phyloP scores from a whole-genome alignment of 805 yeast species.

The Candida palmyrensis region DNA sequence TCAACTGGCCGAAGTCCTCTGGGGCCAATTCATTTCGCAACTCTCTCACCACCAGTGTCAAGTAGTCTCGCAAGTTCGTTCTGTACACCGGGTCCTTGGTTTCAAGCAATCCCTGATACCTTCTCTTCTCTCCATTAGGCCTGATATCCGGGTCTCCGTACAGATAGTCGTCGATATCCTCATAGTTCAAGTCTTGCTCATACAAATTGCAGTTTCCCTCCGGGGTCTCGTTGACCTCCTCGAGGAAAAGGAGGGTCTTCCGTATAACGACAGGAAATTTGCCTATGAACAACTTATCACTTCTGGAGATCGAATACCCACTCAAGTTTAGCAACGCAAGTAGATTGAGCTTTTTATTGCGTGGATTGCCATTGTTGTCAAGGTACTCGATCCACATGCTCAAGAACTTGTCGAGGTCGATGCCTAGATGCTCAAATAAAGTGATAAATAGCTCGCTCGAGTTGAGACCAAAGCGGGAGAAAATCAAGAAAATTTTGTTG shows the following conservation, averaged over 20 bases:
- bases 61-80: constrained; percentile 42
- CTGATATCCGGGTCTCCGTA: constrained; percentile 36
- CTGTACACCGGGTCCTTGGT: constrained; percentile 32
- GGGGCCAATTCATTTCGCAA: constrained; percentile 20
- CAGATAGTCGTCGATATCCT: constrained; percentile 38
- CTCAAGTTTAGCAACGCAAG: constrained; percentile 53
- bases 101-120: constrained; percentile 29
- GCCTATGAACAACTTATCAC: constrained; percentile 12
- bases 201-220: constrained; percentile 33
- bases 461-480: constrained; percentile 30
- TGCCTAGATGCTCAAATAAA: constrained; percentile 23
- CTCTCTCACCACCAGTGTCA: constrained; percentile 25
- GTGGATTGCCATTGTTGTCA: constrained; percentile 63
- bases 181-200: constrained; percentile 30
- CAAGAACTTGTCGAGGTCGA: constrained; percentile 20
- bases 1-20: constrained; percentile 28
- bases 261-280: constrained; percentile 25
- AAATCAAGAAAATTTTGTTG: constrained; percentile 32
- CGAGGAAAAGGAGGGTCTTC: constrained; percentile 46
- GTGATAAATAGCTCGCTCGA: constrained; percentile 31
- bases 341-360: constrained; percentile 63
- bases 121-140: constrained; percentile 38
- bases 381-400: constrained; percentile 36
- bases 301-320: constrained; percentile 21
- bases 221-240: constrained; percentile 62